Conservation (phyloP, 371 early-diverging fungal genomes). For the Mortierella sp. region DNA sequence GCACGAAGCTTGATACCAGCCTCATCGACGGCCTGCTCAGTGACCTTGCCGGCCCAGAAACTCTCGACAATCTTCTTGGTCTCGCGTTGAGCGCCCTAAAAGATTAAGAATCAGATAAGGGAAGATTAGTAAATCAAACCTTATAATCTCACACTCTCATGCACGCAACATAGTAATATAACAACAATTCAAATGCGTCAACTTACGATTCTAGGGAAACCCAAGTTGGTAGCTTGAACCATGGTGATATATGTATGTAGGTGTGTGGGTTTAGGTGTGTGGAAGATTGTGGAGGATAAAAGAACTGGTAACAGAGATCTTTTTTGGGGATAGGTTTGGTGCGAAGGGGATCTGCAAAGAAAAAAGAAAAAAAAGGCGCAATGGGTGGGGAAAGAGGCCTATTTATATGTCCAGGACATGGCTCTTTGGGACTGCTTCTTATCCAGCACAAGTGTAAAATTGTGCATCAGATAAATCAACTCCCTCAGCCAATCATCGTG, state of each 20-base stretch:
- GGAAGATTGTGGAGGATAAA: conserved; percentile 24
- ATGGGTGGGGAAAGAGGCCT: not conserved
- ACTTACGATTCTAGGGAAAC: conserved; percentile 78
- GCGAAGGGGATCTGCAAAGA: conserved; percentile 43
- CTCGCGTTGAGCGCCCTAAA: conserved; percentile 85
- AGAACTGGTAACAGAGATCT: conserved; percentile 46
- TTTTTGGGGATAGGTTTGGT: conserved; percentile 31
- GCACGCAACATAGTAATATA: not conserved
- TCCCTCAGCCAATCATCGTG: conserved; percentile 10
- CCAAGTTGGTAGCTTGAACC: conserved; percentile 82
- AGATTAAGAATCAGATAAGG: conserved; percentile 18
- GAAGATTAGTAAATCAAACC: not conserved
- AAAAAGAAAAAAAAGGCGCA: conserved; percentile 23
- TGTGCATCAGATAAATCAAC: not conserved
- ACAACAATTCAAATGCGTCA: not conserved
- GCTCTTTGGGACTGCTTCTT: conserved; percentile 7
- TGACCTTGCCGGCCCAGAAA: conserved; percentile 93
- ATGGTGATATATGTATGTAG: conserved; percentile 54
- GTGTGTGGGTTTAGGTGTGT: conserved; percentile 12
- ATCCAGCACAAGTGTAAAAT: not conserved
- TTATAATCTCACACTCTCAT: not conserved
- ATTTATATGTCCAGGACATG: conserved; percentile 11
- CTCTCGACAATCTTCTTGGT: conserved; percentile 90
- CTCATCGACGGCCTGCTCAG: conserved; percentile 76
- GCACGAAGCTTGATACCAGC: conserved; percentile 86